A percentile compares a stretch with the other conserved stretches of the same genome.
Conservation (phyloP, 192 early-diverging fungal genomes). For the Rhizophagus clarus region DNA sequence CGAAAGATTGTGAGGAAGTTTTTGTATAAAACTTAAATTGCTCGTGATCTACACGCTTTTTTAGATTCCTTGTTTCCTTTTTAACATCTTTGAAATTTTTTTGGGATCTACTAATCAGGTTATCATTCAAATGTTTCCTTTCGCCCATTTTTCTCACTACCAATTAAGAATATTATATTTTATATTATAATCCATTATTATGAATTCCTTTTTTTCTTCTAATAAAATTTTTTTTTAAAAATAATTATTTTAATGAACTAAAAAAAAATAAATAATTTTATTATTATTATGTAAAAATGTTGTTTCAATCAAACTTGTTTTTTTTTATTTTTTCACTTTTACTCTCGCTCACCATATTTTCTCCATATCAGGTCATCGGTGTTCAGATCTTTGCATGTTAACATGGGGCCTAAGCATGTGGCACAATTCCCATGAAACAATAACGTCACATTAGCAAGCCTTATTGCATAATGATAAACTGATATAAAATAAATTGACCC, state of each 20-base stretch:
- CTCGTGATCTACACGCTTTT: neutral
- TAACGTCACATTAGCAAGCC: conserved; percentile 15
- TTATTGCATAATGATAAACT: conserved; percentile 5
- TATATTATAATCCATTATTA: too few species aligned
- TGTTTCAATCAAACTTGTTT: neutral
- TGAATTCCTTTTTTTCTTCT: neutral
- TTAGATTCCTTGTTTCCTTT: neutral
- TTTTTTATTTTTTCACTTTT: neutral
- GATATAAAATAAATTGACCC: too few species aligned
- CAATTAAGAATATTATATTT: neutral
- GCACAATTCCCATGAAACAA: conserved; percentile 23
- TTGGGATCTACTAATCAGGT: too few species aligned
- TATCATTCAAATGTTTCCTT: neutral
- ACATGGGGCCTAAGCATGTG: conserved; percentile 21
- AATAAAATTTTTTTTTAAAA: neutral
- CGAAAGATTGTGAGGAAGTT: neutral
- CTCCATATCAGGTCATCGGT: conserved; percentile 15
- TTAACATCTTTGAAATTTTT: neutral
- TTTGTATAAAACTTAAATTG: neutral
- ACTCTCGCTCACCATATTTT: neutral
- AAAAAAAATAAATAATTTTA: neutral
- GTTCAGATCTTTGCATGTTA: conserved; percentile 22
- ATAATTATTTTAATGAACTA: neutral
- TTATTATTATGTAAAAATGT: neutral
- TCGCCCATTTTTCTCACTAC: neutral